These are phyloP conservation scores for Salix udensis DNA, from an alignment of 345 rosid genomes.

Conservation along the genomic window DNA sequence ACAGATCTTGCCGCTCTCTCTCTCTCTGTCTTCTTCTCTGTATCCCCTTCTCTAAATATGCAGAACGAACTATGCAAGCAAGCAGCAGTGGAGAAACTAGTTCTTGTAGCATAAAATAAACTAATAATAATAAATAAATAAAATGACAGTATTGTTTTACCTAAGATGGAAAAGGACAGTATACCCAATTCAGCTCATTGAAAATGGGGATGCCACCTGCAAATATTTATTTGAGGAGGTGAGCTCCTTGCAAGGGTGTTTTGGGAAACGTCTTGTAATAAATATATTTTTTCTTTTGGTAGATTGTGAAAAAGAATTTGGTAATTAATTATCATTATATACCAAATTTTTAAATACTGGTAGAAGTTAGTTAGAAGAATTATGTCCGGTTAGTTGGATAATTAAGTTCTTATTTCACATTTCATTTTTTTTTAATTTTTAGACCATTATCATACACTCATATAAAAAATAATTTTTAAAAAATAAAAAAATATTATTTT, in stretches of 20 bases:
- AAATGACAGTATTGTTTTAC: conserved; percentile 1
- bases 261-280: background rate
- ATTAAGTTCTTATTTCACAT: too few species aligned
- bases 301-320: background rate
- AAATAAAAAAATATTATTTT: too few species aligned
- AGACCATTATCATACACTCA: too few species aligned
- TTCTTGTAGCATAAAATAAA: background rate
- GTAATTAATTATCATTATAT: too few species aligned
- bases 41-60: conserved; percentile 24
- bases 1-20: conserved; percentile 22
- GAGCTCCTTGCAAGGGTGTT: conserved; percentile 4
- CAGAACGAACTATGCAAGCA: background rate
- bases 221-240: background rate
- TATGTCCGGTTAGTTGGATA: too few species aligned
- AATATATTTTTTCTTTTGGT: background rate
- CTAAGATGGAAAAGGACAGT: conserved; percentile 38
- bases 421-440: too few species aligned
- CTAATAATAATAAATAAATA: background rate
- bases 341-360: too few species aligned
- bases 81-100: conserved; percentile 5
- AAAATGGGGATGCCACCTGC: conserved; percentile 36
- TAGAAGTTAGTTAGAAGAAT: too few species aligned
- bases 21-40: conserved; percentile 3
- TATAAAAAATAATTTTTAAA: too few species aligned
- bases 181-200: conserved; percentile 22